Conservation (phyloP, 2,329 filamentous ascomycete genomes). For the Arthroderma sp. region DNA sequence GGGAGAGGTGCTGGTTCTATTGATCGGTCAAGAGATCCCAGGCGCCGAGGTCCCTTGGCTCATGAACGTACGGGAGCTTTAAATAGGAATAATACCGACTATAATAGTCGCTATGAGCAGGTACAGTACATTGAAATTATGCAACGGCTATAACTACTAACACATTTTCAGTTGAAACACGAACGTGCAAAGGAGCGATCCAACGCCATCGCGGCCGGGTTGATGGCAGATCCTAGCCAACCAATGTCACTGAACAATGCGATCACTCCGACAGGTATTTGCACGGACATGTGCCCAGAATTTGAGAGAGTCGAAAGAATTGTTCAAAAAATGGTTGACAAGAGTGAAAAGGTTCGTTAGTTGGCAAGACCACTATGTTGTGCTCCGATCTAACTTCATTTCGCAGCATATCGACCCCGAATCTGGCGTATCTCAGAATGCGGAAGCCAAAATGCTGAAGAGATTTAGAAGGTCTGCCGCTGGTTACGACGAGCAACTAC, state of each 20-base stretch:
- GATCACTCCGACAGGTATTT: slow-evolving; percentile 48
- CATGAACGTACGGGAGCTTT: neutral
- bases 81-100: slow-evolving; percentile 4
- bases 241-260: slow-evolving; percentile 47
- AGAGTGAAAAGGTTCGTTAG: slow-evolving; percentile 41
- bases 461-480: slow-evolving; percentile 50
- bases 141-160: neutral
- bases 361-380: neutral
- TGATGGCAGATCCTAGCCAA: slow-evolving; percentile 47
- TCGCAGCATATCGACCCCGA: slow-evolving; percentile 23
- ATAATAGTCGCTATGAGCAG: slow-evolving; percentile 13
- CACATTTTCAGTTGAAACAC: slow-evolving; percentile 31
- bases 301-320: slow-evolving; percentile 50
- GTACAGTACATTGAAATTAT: slow-evolving; percentile 1
- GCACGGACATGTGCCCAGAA: slow-evolving; percentile 52
- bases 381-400: slow-evolving; percentile 9
- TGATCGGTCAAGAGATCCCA: slow-evolving; percentile 11
- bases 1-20: slow-evolving; percentile 1
- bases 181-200: slow-evolving; percentile 37
- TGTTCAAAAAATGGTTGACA: slow-evolving; percentile 48
- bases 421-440: slow-evolving; percentile 21
- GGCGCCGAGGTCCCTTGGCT: slow-evolving; percentile 1
- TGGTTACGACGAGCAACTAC: slow-evolving; percentile 49
- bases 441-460: slow-evolving; percentile 44
- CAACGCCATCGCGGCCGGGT: slow-evolving; percentile 39